Evolutionary conservation across 495 filamentous ascomycete genomes (phyloP).

Genomic region (Eremomyces bilateralis): DNA sequence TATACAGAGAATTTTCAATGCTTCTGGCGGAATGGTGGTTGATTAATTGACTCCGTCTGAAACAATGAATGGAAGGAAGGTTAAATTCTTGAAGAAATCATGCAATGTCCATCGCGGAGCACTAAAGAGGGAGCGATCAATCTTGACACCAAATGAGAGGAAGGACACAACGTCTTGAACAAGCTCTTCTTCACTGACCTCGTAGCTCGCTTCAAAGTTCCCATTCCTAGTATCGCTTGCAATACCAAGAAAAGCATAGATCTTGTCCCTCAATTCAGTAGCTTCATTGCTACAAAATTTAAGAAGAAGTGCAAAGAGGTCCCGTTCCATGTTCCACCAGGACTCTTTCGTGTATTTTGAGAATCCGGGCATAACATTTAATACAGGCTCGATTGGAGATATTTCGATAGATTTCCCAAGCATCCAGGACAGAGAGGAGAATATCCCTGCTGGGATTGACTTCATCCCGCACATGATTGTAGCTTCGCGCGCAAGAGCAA

Average conservation of each 20-base stretch:
- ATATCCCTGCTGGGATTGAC: slow-evolving; percentile 11
- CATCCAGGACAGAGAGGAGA: slow-evolving; percentile 13
- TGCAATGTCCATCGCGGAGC: no score
- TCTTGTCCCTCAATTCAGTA: slow-evolving; percentile 12
- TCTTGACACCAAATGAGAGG: no score
- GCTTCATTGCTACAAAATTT: slow-evolving; percentile 17
- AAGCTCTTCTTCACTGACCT: no score
- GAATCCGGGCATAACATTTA: slow-evolving; percentile 19
- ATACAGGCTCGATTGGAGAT: slow-evolving; percentile 15
- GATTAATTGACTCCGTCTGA: no score
- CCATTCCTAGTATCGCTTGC: slow-evolving; percentile 10
- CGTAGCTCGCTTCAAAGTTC: no score
- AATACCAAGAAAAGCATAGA: slow-evolving; percentile 20
- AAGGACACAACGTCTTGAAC: no score
- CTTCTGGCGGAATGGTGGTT: no score
- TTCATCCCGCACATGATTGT: slow-evolving; percentile 13
- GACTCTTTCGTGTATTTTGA: slow-evolving; percentile 11
- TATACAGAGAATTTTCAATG: no score
- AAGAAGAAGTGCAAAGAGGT: slow-evolving; percentile 14
- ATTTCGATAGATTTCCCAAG: slow-evolving; percentile 1
- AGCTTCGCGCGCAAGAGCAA: slow-evolving; percentile 12
- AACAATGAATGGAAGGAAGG: no score
- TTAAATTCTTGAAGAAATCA: no score
- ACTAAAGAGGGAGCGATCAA: no score
- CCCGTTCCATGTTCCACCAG: slow-evolving; percentile 13